Base-by-base conservation (phyloP, 1,284 basidiomycete species). In the Xerocomus subilludens region DNA sequence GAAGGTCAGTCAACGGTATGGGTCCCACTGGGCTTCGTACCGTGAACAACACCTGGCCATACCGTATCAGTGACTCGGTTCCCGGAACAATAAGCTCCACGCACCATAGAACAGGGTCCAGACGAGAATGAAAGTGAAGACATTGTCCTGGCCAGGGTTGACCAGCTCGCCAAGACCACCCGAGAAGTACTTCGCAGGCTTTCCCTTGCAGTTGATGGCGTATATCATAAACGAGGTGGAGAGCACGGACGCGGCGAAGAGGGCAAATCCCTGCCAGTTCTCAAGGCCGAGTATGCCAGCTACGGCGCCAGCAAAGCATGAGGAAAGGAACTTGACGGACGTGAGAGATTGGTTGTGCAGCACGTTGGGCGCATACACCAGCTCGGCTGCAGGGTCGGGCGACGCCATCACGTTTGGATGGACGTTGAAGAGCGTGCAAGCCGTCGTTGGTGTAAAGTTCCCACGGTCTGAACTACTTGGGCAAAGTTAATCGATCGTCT, bases 61-160 rank as follows among this genome's bases (percentile, higher is more conserved):
- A 56, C 23, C 35, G 42, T 20, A 56, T 69, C 66, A 67, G 75
- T 83, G 76, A 75, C 9, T 32, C 65, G 51, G 32, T 59, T 67
- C 42, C 84, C 85, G 82, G 86, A 86, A 86, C 85, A 55, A 84
- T 85, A 53, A 84, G 21, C 33, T 30, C 20, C 9, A 85, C 92
- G 73, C 79, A 95, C 93, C 95, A 83, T 94, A 96, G 83, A 95
- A 94, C 72, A 96, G 86, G 53, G 96, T 97, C 95, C 95, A 97
- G 49, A 94, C 92, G 60, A 97, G 88, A 74, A 97, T 89, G 81
- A 96, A 97, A 2, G 94, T 94, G 79, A 94, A 93, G 30, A 92
- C 86, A 78, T 96, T 96, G 84, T 97, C 95, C 84, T 95, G 92
- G 21, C 94, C 94, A 0, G 96, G 92, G 73, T 93, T 95, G 64